Conservation (phyloP, 805 yeast species). For the Saccharomycopsis babjevae region DNA sequence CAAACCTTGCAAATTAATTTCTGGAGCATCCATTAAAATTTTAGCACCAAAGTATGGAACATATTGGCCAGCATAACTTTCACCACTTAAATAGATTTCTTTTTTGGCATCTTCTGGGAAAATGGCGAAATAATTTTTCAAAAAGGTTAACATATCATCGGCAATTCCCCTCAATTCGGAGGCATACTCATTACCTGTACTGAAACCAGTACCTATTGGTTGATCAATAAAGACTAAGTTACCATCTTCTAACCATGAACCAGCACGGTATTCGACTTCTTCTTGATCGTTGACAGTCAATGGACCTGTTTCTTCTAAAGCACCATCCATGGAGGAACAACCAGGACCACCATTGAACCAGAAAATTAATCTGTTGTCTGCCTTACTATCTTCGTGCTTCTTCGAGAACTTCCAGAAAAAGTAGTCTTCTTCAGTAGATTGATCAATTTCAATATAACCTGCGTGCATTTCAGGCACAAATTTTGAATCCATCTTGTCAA, state of each 20-base stretch:
- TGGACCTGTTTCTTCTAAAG: constrained; percentile 87
- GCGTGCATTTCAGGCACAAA: constrained; percentile 38
- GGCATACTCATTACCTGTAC: constrained; percentile 44
- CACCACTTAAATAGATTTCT: constrained; percentile 79
- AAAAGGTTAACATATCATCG: constrained; percentile 50
- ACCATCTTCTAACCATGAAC: constrained; percentile 76
- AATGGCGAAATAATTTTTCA: constrained; percentile 51
- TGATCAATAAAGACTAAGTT: constrained; percentile 85
- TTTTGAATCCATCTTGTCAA: constrained; percentile 4
- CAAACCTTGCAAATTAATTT: constrained; percentile 45
- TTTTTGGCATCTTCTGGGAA: constrained; percentile 64
- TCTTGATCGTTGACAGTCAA: constrained; percentile 45
- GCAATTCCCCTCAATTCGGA: constrained; percentile 48
- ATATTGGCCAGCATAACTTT: constrained; percentile 95
- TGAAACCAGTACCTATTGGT: constrained; percentile 91
- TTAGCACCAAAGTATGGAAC: constrained; percentile 77
- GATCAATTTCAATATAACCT: constrained; percentile 51
- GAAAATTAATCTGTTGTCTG: constrained; percentile 41
- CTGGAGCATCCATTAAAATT: constrained; percentile 30
- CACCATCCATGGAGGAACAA: constrained; percentile 97
- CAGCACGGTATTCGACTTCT: constrained; percentile 46
- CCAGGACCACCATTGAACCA: constrained; percentile 99
- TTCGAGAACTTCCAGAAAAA: constrained; percentile 64
- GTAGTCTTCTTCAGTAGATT: constrained; percentile 44
- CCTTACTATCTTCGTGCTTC: not conserved